Evolutionary conservation across 495 filamentous ascomycete species (phyloP), one percentile per base, ranked within the genome.

Genomic region (Penicillium lividum): DNA sequence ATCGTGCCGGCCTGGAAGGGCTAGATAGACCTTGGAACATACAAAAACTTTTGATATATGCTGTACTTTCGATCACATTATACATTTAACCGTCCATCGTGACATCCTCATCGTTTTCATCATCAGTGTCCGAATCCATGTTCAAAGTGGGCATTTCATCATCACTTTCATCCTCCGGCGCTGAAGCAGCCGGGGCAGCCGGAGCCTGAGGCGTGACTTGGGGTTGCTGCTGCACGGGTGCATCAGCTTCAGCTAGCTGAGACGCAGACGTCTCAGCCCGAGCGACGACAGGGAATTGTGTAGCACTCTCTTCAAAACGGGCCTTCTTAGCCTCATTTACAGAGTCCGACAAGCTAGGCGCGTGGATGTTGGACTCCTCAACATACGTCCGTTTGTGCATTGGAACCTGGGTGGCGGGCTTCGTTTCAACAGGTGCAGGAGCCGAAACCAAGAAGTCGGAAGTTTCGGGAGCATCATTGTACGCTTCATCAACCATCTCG

Each of bases 131-230:
- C 42, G 76, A 61, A 6, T 80, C 79, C 10, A 81, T 63, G 56
- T 81, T 74, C 58, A 81, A 58, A 0, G 76, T 70, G 9, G 80
- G 80, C 61, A 82, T 60, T 52, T 81, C 80, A 57, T 79, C 79
- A 18, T 76, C 78, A 43, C 78, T 81, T 15, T 78, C 78, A 44
- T 79, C 78, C 5, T 68, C 73, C 15, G 15, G 38, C 15, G 0
- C 4, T 15, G 38, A 15, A 15, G 34, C 34, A 47, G 50, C 58
- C 28, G 56, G 9, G 16, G 58, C 44, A 16, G 57, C 46, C 29
- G 66, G 30, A 13, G 50, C 53, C 25, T 63, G 63, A 5, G 61
- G 40, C 22, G 33, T 36, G 33, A 52, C 31, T 34, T 40, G 51
- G 50, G 59, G 31, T 16, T 60, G 54, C 22, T 58, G 30, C n/a